Percentiles rank a stretch among this genome's conserved stretches.
phyloP scores from a whole-genome alignment of 306 rosid species.

The Ormosia semicastrata region DNA sequence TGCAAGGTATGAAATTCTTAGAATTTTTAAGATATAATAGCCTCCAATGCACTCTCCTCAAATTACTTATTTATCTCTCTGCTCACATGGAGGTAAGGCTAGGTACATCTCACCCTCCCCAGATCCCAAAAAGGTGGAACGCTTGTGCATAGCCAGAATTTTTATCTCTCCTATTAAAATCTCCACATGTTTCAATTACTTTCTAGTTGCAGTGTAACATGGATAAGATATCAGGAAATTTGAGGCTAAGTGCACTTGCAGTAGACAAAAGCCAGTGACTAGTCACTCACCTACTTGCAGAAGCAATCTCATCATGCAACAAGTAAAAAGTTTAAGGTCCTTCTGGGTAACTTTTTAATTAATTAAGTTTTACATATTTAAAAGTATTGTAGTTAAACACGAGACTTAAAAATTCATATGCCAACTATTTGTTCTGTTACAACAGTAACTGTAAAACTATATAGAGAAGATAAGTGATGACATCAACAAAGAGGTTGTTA shows the following conservation, averaged over 20 bases:
- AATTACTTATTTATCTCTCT: neutral
- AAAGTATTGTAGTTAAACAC: neutral
- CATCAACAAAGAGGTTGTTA: neutral
- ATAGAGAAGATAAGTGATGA: neutral
- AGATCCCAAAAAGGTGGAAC: neutral
- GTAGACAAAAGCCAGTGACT: neutral
- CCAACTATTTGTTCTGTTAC: neutral
- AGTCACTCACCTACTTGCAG: neutral
- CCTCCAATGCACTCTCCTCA: neutral
- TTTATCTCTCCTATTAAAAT: neutral
- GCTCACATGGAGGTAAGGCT: neutral
- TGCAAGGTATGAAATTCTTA: neutral
- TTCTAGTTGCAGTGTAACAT: neutral
- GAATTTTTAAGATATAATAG: neutral
- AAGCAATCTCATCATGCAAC: neutral
- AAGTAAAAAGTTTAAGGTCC: neutral
- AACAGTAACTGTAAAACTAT: neutral
- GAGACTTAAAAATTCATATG: neutral
- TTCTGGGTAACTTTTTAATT: neutral
- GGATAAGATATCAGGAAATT: neutral
- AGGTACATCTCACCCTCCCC: neutral
- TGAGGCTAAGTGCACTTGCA: neutral
- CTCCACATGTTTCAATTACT: neutral
- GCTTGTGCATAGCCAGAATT: neutral
- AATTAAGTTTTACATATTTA: neutral